Percentiles rank a stretch among this genome's conserved stretches.
Evolutionary conservation across 768 basidiomycete genomes (phyloP).

Genomic region (Symmetrospora coprosmae): DNA sequence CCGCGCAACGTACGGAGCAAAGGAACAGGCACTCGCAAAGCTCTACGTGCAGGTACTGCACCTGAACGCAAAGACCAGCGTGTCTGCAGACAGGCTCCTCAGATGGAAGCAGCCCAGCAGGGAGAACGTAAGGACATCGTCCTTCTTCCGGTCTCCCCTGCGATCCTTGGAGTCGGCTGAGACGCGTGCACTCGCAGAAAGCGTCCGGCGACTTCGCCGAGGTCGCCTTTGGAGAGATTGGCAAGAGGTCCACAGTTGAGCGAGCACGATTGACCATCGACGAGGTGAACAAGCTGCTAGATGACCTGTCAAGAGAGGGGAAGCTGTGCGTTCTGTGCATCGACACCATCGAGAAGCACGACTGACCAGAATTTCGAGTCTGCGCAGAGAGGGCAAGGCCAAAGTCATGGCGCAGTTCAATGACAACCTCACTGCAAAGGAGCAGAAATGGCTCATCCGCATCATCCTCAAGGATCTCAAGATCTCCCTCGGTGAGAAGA

Average conservation of each 20-base stretch:
- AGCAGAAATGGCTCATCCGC: conserved; percentile 90
- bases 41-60: conserved; percentile 80
- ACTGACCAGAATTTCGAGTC: too few species aligned
- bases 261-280: conserved; percentile 65
- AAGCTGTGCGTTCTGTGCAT: conserved; percentile 48
- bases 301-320: conserved; percentile 59
- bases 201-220: conserved; percentile 62
- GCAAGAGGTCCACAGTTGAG: conserved; percentile 54
- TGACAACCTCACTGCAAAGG: conserved; percentile 57
- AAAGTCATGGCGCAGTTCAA: conserved; percentile 56
- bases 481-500: conserved; percentile 86
- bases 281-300: conserved; percentile 64
- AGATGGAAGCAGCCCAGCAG: conserved; percentile 54
- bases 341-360: background rate
- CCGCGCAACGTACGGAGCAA: conserved; percentile 78
- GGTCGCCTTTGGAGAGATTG: conserved; percentile 72
- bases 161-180: background rate
- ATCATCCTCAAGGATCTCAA: conserved; percentile 91
- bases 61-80: conserved; percentile 42
- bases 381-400: conserved; percentile 57
- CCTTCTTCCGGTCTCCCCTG: background rate
- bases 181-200: background rate
- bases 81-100: conserved; percentile 62
- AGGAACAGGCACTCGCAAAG: conserved; percentile 88
- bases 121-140: conserved; percentile 24